Evolutionary conservation across 129 eudicot genomes (phyloP).

Genomic region (Flaveria brownii): DNA sequence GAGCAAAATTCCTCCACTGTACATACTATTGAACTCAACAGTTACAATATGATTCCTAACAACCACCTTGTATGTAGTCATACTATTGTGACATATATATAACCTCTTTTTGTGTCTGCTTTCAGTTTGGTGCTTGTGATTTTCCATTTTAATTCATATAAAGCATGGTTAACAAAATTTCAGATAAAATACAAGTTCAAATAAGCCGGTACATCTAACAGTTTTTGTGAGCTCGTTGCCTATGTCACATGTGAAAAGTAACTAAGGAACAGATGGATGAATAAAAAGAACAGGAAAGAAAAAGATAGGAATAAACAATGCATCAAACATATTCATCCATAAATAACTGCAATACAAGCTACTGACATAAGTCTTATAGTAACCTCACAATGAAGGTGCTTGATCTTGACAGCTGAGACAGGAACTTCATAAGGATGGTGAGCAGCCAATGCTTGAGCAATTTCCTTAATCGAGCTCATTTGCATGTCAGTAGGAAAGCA

Average conservation of each 20-base stretch:
- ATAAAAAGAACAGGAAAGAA: background rate
- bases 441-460: conserved; percentile 78
- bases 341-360: background rate
- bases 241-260: background rate
- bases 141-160: background rate
- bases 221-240: background rate
- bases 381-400: conserved; percentile 90
- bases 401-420: conserved; percentile 63
- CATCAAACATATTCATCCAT: conserved; percentile 2
- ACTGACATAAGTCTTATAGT: conserved; percentile 17
- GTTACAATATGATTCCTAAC: no score
- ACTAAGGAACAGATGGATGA: background rate
- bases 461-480: conserved; percentile 65
- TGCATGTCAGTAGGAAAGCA: conserved; percentile 62
- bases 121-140: background rate
- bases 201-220: background rate
- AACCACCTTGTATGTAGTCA: no score
- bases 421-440: conserved; percentile 88
- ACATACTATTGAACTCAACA: no score
- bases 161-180: background rate
- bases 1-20: background rate
- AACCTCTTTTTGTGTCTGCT: background rate
- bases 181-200: background rate
- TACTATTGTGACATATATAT: no score
- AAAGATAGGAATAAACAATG: background rate